Evolutionary conservation across 352 stramenopile species (phyloP).

Genomic region (Peronospora belbahrii): DNA sequence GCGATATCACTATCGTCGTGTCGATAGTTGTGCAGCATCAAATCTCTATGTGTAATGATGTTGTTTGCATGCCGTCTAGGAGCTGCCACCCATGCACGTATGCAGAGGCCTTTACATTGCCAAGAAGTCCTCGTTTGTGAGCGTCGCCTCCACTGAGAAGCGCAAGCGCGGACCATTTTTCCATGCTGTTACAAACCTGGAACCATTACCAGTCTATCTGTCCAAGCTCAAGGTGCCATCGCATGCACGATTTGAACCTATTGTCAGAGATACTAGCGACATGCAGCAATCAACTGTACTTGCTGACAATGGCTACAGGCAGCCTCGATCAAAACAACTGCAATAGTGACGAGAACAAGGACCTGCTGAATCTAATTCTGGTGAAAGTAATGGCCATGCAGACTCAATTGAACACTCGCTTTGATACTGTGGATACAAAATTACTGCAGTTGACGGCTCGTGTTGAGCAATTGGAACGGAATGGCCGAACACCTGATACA

Average conservation of each 20-base stretch:
- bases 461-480: slow-evolving; percentile 35
- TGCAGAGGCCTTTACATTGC: slow-evolving; percentile 40
- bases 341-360: slow-evolving; percentile 1
- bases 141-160: slow-evolving; percentile 48
- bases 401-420: slow-evolving; percentile 40
- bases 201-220: slow-evolving; percentile 32
- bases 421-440: slow-evolving; percentile 40
- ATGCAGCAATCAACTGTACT: background rate
- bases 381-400: slow-evolving; percentile 34
- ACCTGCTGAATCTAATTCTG: slow-evolving; percentile 19
- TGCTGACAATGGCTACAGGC: slow-evolving; percentile 6
- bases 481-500: too few species aligned
- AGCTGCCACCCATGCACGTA: slow-evolving; percentile 34
- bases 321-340: background rate
- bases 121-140: slow-evolving; percentile 37
- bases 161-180: slow-evolving; percentile 40
- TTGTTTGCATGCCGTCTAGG: slow-evolving; percentile 13
- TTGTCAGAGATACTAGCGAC: background rate
- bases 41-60: background rate
- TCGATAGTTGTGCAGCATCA: background rate
- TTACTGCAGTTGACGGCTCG: slow-evolving; percentile 29
- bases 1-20: background rate
- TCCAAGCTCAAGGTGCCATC: slow-evolving; percentile 47
- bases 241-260: slow-evolving; percentile 2
- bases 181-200: slow-evolving; percentile 19